A percentile compares a stretch with the other conserved stretches of the same genome.
Evolutionary conservation across 148 eudicot genomes (phyloP).

Genomic region (Amaranthus palmeri): DNA sequence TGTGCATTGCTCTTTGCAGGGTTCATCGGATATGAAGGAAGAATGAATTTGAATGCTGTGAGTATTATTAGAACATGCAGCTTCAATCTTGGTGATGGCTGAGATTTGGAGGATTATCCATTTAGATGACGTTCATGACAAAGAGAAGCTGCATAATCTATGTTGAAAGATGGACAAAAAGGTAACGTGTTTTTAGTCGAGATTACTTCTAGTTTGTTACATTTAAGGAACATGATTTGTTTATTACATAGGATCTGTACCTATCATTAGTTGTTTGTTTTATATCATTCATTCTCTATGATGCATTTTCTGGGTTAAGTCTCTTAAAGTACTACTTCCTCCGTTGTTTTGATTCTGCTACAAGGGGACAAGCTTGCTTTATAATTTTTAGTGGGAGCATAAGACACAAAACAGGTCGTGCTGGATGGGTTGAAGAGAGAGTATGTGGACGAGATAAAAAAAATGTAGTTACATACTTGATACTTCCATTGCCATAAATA

Average conservation of each 20-base stretch:
- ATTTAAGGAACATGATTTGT: not conserved
- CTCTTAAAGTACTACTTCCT: too few relatives aligned
- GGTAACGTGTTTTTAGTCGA: not conserved
- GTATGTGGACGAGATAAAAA: too few relatives aligned
- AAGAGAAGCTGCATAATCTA: slow-evolving; percentile 6
- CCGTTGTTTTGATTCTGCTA: too few relatives aligned
- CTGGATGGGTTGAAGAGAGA: too few relatives aligned
- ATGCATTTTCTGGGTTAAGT: too few relatives aligned
- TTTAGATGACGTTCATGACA: not conserved
- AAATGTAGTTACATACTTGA: too few relatives aligned
- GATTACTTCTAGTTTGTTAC: not conserved
- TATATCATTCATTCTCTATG: too few relatives aligned
- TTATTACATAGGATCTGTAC: not conserved
- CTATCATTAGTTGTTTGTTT: too few relatives aligned
- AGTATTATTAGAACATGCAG: not conserved
- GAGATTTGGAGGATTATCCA: not conserved
- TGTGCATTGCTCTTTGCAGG: not conserved
- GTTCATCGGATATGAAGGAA: not conserved
- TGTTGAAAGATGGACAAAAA: not conserved
- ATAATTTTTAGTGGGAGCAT: too few relatives aligned
- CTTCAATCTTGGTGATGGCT: not conserved
- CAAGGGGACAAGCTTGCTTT: too few relatives aligned
- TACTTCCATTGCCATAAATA: too few relatives aligned
- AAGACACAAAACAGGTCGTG: too few relatives aligned
- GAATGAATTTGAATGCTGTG: not conserved